Percentiles rank a stretch among this genome's conserved stretches.
Evolutionary conservation across 2,329 filamentous ascomycete species (phyloP).

Genomic region (Didymosphaeria variabile): DNA sequence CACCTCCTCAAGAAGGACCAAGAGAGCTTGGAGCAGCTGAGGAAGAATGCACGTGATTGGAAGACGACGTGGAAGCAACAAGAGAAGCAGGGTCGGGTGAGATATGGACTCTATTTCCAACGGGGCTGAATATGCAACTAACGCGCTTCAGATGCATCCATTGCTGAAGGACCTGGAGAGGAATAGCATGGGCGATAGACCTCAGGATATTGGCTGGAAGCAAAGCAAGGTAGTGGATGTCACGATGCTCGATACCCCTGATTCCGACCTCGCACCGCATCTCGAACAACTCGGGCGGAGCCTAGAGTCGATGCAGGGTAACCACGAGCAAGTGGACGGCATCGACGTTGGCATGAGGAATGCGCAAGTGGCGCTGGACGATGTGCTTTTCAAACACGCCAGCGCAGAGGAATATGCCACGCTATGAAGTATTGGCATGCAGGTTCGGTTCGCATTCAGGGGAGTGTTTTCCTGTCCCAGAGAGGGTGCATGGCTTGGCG

Average conservation of each 20-base stretch:
- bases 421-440: slow-evolving; percentile 43
- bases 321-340: slow-evolving; percentile 48
- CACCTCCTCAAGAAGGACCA: slow-evolving; percentile 38
- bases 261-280: slow-evolving; percentile 44
- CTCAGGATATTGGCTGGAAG: slow-evolving; percentile 45
- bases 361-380: slow-evolving; percentile 45
- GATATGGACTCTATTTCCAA: slow-evolving; percentile 18
- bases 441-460: slow-evolving; percentile 31
- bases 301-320: slow-evolving; percentile 50
- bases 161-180: slow-evolving; percentile 35
- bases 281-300: slow-evolving; percentile 50
- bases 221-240: slow-evolving; percentile 26
- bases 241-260: slow-evolving; percentile 38
- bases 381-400: slow-evolving; percentile 44
- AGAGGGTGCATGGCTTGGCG: slow-evolving; percentile 31
- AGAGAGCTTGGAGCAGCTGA: slow-evolving; percentile 38
- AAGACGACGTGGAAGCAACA: slow-evolving; percentile 42
- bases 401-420: slow-evolving; percentile 42
- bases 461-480: slow-evolving; percentile 25
- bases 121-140: slow-evolving; percentile 22
- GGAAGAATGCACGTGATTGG: slow-evolving; percentile 41
- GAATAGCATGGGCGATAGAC: slow-evolving; percentile 32
- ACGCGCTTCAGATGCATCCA: slow-evolving; percentile 45
- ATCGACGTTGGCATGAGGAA: slow-evolving; percentile 41
- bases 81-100: slow-evolving; percentile 41